Evolutionary conservation across 2,329 filamentous ascomycete species (phyloP), one percentile per base, ranked within the genome.

Genomic region (Ascocoryne sarcoides): DNA sequence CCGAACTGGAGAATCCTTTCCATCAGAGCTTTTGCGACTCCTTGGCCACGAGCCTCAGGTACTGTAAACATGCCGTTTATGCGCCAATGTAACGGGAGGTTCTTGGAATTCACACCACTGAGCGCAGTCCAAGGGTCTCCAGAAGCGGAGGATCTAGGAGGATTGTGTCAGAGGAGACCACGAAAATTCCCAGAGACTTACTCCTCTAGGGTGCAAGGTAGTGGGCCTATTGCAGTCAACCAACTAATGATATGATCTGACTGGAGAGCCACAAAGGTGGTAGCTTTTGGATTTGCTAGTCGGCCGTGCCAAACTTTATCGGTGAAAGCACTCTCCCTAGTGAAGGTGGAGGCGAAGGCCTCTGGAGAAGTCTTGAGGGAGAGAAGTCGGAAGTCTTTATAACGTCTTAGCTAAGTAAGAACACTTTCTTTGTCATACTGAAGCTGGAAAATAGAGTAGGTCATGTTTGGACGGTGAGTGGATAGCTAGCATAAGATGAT

Each of bases 281-380:
- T 59, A 10, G 57, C 57, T 3, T 53, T 32, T 18, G 62, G 62
- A 44, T 62, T 63, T 38, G 50, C 50, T 37, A 65, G 53, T 39
- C 62, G 60, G 39, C 46, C 43, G 34, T 58, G 56, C 63, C 64
- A 65, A 34, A 55, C 46, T 33, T 59, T 51, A 21, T 65, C 58
- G 23, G 49, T 50, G 40, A 65, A 64, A 8, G 42, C 57, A 18
- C 51, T 32, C 44, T 65, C 64, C 39, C 60, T 53, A 19, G 50
- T 56, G 40, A 63, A 60, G 3, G 55, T 65, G 15, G 65, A 65
- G 3, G 59, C 58, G 44, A 66, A 66, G 15, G 60, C 57, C 57
- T 54, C 45, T 4, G 56, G 56, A n/a, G 47, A 44, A 2, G 45
- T 43, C 34, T 52, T 46, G 12, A 56, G 43, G 1, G 51, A 42